phyloP scores from a whole-genome alignment of 2,329 filamentous ascomycete genomes.

The Sordariomycetes sp. region DNA sequence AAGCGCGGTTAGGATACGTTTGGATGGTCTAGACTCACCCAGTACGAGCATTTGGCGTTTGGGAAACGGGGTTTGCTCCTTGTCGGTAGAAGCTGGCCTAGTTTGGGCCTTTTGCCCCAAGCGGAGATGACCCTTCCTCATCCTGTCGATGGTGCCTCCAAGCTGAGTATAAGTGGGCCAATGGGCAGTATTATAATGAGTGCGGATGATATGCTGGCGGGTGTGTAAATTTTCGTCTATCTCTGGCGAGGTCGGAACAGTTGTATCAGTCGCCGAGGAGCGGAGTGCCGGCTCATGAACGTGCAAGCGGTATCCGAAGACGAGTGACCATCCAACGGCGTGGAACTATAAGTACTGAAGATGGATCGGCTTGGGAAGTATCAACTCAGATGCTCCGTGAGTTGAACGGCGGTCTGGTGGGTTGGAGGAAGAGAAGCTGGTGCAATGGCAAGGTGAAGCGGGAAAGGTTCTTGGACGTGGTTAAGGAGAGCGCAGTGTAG shows the following conservation, averaged over 20 bases:
- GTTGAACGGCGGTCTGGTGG: background rate
- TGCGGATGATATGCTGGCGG: background rate
- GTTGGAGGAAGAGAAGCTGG: background rate
- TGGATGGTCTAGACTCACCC: slow-evolving; percentile 18
- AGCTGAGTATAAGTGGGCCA: background rate
- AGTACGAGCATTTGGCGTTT: slow-evolving; percentile 26
- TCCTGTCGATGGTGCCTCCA: background rate
- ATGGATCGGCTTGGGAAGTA: background rate
- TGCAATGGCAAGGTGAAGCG: background rate
- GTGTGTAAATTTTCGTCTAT: background rate
- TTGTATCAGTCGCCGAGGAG: background rate
- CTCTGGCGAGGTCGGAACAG: background rate
- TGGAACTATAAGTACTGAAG: background rate
- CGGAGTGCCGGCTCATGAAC: background rate
- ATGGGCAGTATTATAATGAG: background rate
- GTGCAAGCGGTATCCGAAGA: background rate
- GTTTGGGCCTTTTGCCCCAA: background rate
- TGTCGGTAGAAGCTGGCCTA: slow-evolving; percentile 11
- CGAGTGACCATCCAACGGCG: too few relatives aligned
- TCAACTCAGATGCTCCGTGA: background rate
- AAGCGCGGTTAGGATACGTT: background rate
- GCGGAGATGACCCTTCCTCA: background rate
- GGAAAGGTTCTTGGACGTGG: background rate
- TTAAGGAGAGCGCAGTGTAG: too few relatives aligned
- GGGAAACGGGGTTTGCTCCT: slow-evolving; percentile 19